Evolutionary conservation across 306 rosid species (phyloP).

Genomic region (Lathyrus tuberosus): DNA sequence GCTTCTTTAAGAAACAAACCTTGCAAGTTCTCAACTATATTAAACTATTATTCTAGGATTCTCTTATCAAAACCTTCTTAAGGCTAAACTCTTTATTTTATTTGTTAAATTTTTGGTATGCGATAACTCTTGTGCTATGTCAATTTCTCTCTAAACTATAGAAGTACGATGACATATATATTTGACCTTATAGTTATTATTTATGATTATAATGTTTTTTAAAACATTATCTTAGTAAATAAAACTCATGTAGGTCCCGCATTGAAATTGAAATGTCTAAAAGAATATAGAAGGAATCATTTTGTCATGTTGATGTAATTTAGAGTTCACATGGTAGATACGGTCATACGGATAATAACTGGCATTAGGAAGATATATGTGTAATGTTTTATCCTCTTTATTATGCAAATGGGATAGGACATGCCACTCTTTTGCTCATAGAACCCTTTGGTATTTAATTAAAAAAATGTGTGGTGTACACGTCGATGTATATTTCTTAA

Average conservation of each 20-base stretch:
- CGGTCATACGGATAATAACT: neutral
- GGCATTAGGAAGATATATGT: neutral
- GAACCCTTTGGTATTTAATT: neutral
- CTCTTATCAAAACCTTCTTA: constrained; percentile 5
- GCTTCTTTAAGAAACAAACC: constrained; percentile 23
- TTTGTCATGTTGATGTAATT: constrained; percentile 14
- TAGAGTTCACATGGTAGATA: constrained; percentile 5
- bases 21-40: constrained; percentile 22
- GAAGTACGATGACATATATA: constrained; percentile 46
- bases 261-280: constrained; percentile 12
- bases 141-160: neutral
- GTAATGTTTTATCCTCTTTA: neutral
- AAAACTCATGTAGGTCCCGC: neutral
- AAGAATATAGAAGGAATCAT: constrained; percentile 25
- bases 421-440: neutral
- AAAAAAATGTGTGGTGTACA: no score
- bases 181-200: constrained; percentile 46
- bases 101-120: neutral
- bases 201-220: constrained; percentile 8
- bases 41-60: constrained; percentile 17
- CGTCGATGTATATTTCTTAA: no score
- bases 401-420: neutral
- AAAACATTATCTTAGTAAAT: neutral
- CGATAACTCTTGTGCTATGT: constrained; percentile 22
- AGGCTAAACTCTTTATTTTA: neutral